A percentile compares a stretch with the other conserved stretches of the same genome.
phyloP scores from a whole-genome alignment of 2,329 filamentous ascomycete genomes.

The Talaromyces sp. region DNA sequence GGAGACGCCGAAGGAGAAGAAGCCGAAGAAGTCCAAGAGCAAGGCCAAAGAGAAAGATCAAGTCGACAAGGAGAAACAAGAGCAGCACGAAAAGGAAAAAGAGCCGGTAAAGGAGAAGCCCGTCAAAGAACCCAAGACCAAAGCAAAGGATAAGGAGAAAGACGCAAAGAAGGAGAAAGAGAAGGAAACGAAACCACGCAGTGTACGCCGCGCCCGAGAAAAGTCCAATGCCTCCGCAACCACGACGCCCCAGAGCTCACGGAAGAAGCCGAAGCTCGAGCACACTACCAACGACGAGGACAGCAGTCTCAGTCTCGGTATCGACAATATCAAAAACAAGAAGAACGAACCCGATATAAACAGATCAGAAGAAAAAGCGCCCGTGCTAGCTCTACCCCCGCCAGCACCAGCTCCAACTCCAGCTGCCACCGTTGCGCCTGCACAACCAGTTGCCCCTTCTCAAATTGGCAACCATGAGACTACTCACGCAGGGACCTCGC shows the following conservation, averaged over 20 bases:
- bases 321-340: constrained; percentile 16
- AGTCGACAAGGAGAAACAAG: constrained; percentile 21
- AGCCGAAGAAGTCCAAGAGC: constrained; percentile 20
- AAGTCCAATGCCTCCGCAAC: constrained; percentile 30
- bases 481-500: constrained; percentile 31
- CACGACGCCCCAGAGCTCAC: constrained; percentile 30
- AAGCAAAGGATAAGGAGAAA: constrained; percentile 26
- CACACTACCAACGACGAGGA: constrained; percentile 19
- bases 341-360: constrained; percentile 11
- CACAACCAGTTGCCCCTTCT: constrained; percentile 18
- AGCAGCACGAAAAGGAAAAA: constrained; percentile 24
- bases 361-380: background rate
- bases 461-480: constrained; percentile 39
- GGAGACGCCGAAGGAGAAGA: constrained; percentile 23
- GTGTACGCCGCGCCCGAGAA: constrained; percentile 34
- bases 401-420: constrained; percentile 21
- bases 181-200: constrained; percentile 27
- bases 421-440: constrained; percentile 16
- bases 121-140: constrained; percentile 12
- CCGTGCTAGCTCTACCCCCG: constrained; percentile 18
- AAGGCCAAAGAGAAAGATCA: constrained; percentile 24
- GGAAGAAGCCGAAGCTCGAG: constrained; percentile 49
- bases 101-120: constrained; percentile 8
- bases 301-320: constrained; percentile 14
- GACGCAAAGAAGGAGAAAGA: constrained; percentile 15